Base-by-base conservation (phyloP, 768 basidiomycete species). In the Leccinellum luteum region DNA sequence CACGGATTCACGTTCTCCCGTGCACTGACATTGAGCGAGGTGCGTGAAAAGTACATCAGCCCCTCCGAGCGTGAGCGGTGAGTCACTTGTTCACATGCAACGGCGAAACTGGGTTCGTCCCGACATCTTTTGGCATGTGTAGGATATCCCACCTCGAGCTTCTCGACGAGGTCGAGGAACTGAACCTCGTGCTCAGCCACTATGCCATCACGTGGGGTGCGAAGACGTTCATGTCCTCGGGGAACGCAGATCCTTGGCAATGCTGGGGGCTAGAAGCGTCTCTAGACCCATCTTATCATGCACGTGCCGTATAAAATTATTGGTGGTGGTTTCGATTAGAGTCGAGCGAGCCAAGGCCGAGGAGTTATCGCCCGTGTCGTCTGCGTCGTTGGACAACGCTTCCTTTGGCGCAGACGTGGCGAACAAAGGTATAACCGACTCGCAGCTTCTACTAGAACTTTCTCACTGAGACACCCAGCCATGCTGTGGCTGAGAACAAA, bases 121-220 rank as follows among this genome's bases (percentile, higher is more conserved):
- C 55, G 55, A 52, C 51, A 35, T 32, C 4, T 19, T 23, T 47
- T 21, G 38, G 38, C n/a, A 2, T 17, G 12, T 6, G 1, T 63
- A 94, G 94, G 64, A 87, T 95, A 65, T 81, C 89, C 0, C 78
- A 75, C 55, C 78, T 97, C 15, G 96, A 98, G 69, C 80, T 91
- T 72, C 80, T 99, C 5, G 96, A 61, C 3, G 60, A 99, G 72
- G 78, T 94, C 9, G 96, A 99, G 71, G 96, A 98, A 73, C 79
- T 99, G 19, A 89, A 94, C 56, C 81, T 99, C 5, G 90, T 61
- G 5, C 59, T 61, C 19, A 35, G 27, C 12, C 56, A 57, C 43
- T 61, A 61, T 50, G 92, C 88, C 14, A 83, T 98, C 56, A 85
- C 88, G 0, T 98, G 94, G 94, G 59, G 59, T 43, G 51, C 54